Evolutionary conservation across 306 rosid species (phyloP), one percentile per base, ranked within the genome.

Genomic region (Albizia julibrissin): DNA sequence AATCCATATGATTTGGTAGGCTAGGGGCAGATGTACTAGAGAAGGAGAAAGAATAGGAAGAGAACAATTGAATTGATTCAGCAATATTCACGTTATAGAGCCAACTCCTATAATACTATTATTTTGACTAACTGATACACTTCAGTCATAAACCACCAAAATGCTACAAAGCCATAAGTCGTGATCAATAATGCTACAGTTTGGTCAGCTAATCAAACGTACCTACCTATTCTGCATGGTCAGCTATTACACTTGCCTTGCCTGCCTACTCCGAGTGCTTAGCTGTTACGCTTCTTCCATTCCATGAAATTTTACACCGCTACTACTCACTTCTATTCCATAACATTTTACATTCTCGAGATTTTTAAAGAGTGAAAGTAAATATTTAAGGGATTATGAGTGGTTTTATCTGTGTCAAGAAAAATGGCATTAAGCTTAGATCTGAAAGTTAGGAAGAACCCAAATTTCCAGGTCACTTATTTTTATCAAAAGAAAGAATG

Each of bases 151-250:
- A 54, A 54, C 26, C 2, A 37, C 50, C 22, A 72, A 72, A 50
- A 50, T 50, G 58, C 58, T 18, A 5, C 58, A 18, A 18, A 18
- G 18, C 58, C 58, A 50, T 5, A 16, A 50, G 8, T 18, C 58
- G 9, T 50, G n/a, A 50, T 50, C n/a, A 50, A 50, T 16, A 50
- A 62, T 46, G 44, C 72, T 73, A 15, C n/a, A 61, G 62, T 16
- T 18, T 71, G 71, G 49, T 54, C 61, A 46, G 40, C 68, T 47
- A 37, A 65, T n/a, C 74, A 73, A 73, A 8, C 52, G 66, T 16
- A 18, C 74, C 27, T 10, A n/a, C 49, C 52, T 72, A 61, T 44
- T 59, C n/a, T 72, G 52, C 13, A 26, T 26, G 18, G 18, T 11
- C 37, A 26, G 33, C 37, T 62, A 61, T 31, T 29, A 26, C 3